Percentiles rank a stretch among this genome's conserved stretches.
These are phyloP conservation scores for Suillus sp. DNA, from an alignment of 768 basidiomycete species.

Conservation along the genomic window DNA sequence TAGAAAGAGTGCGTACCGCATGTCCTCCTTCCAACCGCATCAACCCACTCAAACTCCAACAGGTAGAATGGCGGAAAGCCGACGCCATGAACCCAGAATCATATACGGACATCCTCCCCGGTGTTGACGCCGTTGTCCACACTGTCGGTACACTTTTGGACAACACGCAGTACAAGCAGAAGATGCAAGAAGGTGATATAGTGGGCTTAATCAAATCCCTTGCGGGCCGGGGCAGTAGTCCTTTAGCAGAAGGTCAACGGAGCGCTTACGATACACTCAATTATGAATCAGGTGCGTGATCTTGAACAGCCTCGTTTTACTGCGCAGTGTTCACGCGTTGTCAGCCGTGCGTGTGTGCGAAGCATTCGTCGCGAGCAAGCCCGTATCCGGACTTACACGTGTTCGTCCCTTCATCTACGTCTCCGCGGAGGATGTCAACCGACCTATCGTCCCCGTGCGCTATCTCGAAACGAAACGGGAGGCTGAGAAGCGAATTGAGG, in stretches of 20 bases:
- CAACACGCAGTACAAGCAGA: slow-evolving; percentile 76
- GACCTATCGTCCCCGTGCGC: slow-evolving; percentile 79
- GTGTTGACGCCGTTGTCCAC: slow-evolving; percentile 82
- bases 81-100: slow-evolving; percentile 78
- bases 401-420: slow-evolving; percentile 85
- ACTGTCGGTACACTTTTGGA: slow-evolving; percentile 92
- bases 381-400: slow-evolving; percentile 31
- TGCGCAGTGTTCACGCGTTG: slow-evolving; percentile 17
- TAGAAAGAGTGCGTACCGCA: slow-evolving; percentile 55
- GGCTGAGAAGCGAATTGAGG: slow-evolving; percentile 73
- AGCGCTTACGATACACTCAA: slow-evolving; percentile 81
- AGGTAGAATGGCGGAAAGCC: slow-evolving; percentile 89
- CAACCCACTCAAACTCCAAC: slow-evolving; percentile 13
- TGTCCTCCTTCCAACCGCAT: slow-evolving; percentile 19
- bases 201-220: slow-evolving; percentile 52
- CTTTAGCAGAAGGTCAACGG: slow-evolving; percentile 49
- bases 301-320: slow-evolving; percentile 8
- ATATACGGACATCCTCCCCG: slow-evolving; percentile 68
- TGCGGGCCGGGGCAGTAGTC: slow-evolving; percentile 50
- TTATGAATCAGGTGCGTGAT: slow-evolving; percentile 79
- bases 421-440: slow-evolving; percentile 86
- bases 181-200: slow-evolving; percentile 61
- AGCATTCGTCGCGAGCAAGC: slow-evolving; percentile 59
- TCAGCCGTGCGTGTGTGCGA: slow-evolving; percentile 77
- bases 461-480: slow-evolving; percentile 96